phyloP scores from a whole-genome alignment of 2,329 filamentous ascomycete genomes.

The Arthrobotrys sphaeroides region DNA sequence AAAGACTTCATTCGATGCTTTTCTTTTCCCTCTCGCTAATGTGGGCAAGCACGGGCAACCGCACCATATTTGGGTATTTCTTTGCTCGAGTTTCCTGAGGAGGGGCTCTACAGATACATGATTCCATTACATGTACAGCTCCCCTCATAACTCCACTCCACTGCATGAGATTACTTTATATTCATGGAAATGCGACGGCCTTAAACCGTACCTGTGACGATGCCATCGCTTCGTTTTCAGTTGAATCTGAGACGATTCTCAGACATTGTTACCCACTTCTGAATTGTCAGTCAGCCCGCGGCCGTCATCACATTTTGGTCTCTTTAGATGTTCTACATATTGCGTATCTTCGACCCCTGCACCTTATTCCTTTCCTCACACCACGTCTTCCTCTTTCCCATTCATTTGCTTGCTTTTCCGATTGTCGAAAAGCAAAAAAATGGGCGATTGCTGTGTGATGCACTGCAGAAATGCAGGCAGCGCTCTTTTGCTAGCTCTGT shows the following conservation, averaged over 20 bases:
- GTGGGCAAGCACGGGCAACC: conserved; percentile 42
- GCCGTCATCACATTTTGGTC: conserved; percentile 39
- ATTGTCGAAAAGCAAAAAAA: conserved; percentile 15
- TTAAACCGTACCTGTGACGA: conserved; percentile 32
- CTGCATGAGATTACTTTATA: conserved; percentile 41
- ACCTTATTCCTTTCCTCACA: conserved; percentile 40
- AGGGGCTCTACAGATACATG: conserved; percentile 45
- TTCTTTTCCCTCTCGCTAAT: conserved; percentile 28
- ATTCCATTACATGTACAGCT: conserved; percentile 36
- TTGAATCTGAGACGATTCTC: conserved; percentile 51
- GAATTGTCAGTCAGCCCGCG: conserved; percentile 31
- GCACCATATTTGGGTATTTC: conserved; percentile 30
- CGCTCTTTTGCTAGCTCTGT: conserved; percentile 19
- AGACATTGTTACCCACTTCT: conserved; percentile 38
- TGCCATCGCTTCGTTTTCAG: conserved; percentile 48
- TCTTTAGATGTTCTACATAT: conserved; percentile 53
- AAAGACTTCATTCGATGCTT: conserved; percentile 28
- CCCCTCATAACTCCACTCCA: conserved; percentile 44
- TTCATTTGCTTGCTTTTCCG: conserved; percentile 41
- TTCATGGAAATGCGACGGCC: conserved; percentile 45
- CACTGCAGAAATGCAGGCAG: conserved; percentile 47
- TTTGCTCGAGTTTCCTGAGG: conserved; percentile 37
- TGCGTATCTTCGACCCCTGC: conserved; percentile 52
- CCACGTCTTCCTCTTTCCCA: conserved; percentile 35
- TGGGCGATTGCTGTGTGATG: conserved; percentile 15